These are phyloP conservation scores for Saccharomyces hybrid DNA, from an alignment of 1,139 yeast species.

Conservation along the genomic window DNA sequence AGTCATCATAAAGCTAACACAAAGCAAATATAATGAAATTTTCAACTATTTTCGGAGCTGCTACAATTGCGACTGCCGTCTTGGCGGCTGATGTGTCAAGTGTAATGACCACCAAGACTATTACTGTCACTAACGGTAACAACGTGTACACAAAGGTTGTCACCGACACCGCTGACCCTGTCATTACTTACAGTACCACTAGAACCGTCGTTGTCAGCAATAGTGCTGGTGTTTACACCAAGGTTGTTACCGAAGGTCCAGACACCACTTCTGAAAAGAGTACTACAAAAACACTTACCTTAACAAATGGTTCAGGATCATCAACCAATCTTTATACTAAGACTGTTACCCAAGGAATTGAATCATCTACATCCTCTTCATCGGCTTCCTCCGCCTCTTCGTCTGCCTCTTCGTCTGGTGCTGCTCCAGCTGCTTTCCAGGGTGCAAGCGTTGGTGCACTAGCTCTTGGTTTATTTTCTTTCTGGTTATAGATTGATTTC, in stretches of 20 bases:
- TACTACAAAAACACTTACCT: slow-evolving; percentile 1
- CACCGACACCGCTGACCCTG: slow-evolving; percentile 6
- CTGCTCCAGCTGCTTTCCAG: slow-evolving; percentile 8
- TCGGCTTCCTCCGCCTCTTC: slow-evolving; percentile 17
- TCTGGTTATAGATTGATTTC: neutral
- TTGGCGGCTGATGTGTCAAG: neutral
- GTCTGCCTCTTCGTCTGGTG: slow-evolving; percentile 15
- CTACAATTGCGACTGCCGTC: neutral
- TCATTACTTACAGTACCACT: slow-evolving; percentile 6
- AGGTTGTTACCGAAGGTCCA: slow-evolving; percentile 6
- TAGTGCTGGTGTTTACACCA: slow-evolving; percentile 5
- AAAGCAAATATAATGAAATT: slow-evolving; percentile 1
- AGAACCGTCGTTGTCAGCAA: slow-evolving; percentile 5
- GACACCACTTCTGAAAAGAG: slow-evolving; percentile 3
- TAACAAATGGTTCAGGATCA: neutral
- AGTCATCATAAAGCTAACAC: neutral
- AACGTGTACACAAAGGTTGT: slow-evolving; percentile 6
- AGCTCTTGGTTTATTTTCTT: slow-evolving; percentile 7
- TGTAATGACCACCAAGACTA: slow-evolving; percentile 4
- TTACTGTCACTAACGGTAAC: slow-evolving; percentile 6
- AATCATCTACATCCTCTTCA: slow-evolving; percentile 21
- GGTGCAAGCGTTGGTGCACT: neutral
- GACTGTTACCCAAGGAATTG: neutral
- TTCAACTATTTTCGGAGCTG: neutral
- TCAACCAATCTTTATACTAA: slow-evolving; percentile 1